Conservation (phyloP, 352 stramenopile genomes). For the Phytophthora syringae region DNA sequence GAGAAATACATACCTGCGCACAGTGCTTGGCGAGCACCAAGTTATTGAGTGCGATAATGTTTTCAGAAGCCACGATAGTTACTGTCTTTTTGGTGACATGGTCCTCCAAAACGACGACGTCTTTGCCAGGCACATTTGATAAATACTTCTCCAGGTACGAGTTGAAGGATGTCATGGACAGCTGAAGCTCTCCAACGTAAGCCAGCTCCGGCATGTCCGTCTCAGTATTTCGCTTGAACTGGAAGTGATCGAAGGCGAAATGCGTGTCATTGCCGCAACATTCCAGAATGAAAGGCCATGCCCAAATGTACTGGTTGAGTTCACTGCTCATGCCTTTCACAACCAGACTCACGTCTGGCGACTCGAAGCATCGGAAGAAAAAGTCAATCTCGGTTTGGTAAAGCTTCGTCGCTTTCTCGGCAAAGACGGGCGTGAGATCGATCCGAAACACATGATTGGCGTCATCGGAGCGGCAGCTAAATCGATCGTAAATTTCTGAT, state of each 20-base stretch:
- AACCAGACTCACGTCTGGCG: constrained; percentile 74
- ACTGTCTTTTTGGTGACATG: constrained; percentile 74
- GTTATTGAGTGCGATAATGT: constrained; percentile 79
- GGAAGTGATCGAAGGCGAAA: constrained; percentile 83
- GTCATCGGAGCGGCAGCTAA: constrained; percentile 61
- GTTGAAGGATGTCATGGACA: constrained; percentile 81
- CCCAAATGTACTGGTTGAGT: constrained; percentile 84
- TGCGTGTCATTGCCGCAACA: constrained; percentile 72
- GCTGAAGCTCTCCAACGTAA: constrained; percentile 69
- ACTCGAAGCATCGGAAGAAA: constrained; percentile 78
- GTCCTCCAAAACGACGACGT: constrained; percentile 72
- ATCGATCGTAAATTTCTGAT: constrained; percentile 56
- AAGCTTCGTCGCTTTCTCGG: constrained; percentile 50
- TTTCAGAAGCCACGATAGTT: constrained; percentile 68
- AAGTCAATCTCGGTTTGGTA: constrained; percentile 75
- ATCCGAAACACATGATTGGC: constrained; percentile 69
- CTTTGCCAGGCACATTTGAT: constrained; percentile 56
- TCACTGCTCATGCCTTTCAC: constrained; percentile 85
- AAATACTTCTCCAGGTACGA: constrained; percentile 81
- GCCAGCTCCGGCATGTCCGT: constrained; percentile 63
- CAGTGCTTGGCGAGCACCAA: constrained; percentile 76
- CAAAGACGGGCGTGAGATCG: constrained; percentile 65
- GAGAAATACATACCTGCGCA: constrained; percentile 43
- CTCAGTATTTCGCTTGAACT: constrained; percentile 60
- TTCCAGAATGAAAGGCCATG: constrained; percentile 82